Base-by-base conservation (phyloP, 352 stramenopile genomes). In the Phytophthora constricta region DNA sequence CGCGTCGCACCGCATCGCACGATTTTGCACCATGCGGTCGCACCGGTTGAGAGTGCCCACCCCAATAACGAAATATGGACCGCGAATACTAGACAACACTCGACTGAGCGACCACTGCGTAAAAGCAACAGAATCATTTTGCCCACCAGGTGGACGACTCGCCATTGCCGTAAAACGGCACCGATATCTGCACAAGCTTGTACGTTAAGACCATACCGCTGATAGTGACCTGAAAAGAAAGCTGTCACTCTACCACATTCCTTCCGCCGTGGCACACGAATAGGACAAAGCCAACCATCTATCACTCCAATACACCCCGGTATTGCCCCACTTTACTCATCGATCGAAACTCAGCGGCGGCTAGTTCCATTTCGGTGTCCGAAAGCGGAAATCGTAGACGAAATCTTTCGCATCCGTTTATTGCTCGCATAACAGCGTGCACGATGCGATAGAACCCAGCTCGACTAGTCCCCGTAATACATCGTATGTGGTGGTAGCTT, bases 241-340 rank as follows among this genome's bases (percentile, higher is more conserved):
- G 41, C n/a, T 20, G 26, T 28, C 2, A 60, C 49, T 25, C 52
- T 27, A 43, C 51, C 43, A 14, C 34, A 58, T 17, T 69, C 43
- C 9, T 39, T 20, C 1, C 8, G 11, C 0, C 52, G 20, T 3
- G 53, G 61, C 1, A 58, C 46, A 17, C 23, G 46, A 19, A 63
- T 63, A 11, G 50, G 61, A 43, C 61, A 69, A 2, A 62, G 26
- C 43, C 51, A 62, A 27, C 52, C 61, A 53, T 62, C 61, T 14
- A 70, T 64, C 7, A 31, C 54, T 2, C 62, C 53, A 42, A 70
- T 56, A 28, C 54, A 70, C 19, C 22, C 20, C 1, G 26, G 0
- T 0, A 69, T 39, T 0, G 50, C 13, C 2, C 61, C 52, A 20
- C 22, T 5, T 34, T 43, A 19, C 52, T 63, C 3, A 4, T 2